Evolutionary conservation across 257 asterid species (phyloP), one percentile per base, ranked within the genome.

Genomic region (Echites panduratus): DNA sequence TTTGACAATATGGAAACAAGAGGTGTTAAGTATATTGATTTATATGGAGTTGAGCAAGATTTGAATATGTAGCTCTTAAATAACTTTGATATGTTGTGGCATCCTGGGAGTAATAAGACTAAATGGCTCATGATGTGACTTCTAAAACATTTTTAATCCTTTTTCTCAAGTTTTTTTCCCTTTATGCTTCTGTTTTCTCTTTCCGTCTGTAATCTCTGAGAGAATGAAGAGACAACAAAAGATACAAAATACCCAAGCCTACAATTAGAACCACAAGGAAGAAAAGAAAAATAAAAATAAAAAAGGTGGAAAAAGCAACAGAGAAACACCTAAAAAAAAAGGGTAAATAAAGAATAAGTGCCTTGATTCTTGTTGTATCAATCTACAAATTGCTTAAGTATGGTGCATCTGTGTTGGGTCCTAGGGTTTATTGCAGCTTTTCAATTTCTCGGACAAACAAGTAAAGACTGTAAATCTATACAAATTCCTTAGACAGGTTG

Each of bases 361-460:
- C 0, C 19, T 19, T 49, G n/a, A n/a, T 49, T n/a, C 2, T 24
- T 54, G 61, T 27, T 61, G 43, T 61, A 61, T 29, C 24, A 44
- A 61, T 44, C 44, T 29, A 35, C 67, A 17, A 61, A 61, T 29
- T 61, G 43, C 11, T 22, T 14, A 56, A 20, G 62, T 56, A 56
- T 56, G 62, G 32, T 56, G 62, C 66, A 32, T 13, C 24, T 61
- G 4, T 38, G 66, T 19, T 43, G 66, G 45, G 40, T 7, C 41
- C 65, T 52, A 44, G 69, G 57, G 45, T 64, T 69, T 68, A 29
- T 70, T 80, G 75, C 85, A 79, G 87, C 85, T 80, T 85, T 82
- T 75, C 76, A 45, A 67, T 24, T 72, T 72, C 75, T 70, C n/a
- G n/a, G n/a, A n/a, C n/a, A n/a, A n/a, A n/a, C n/a, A n/a, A n/a